Conservation (phyloP, 768 basidiomycete species). For the Tricholoma hemisulphureum region DNA sequence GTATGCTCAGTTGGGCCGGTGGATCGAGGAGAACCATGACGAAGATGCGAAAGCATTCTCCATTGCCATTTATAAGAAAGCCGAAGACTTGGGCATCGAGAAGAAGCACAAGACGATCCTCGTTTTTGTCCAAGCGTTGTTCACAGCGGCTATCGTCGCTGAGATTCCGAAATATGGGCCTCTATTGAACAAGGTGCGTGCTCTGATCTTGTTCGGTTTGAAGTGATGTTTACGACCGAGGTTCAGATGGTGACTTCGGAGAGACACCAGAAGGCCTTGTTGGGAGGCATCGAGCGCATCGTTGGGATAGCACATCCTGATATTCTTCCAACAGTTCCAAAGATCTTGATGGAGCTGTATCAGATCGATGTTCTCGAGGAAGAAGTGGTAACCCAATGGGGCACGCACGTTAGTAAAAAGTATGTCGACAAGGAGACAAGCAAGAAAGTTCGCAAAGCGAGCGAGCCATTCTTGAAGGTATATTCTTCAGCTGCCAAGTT, state of each 20-base stretch:
- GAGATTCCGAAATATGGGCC: conserved; percentile 67
- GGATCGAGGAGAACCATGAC: conserved; percentile 74
- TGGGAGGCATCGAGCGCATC: conserved; percentile 89
- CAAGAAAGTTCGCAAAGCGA: conserved; percentile 95
- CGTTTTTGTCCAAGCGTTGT: conserved; percentile 81
- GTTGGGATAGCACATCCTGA: conserved; percentile 76
- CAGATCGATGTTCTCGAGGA: conserved; percentile 92
- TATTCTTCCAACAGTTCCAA: conserved; percentile 71
- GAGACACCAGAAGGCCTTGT: conserved; percentile 91
- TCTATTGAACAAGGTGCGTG: conserved; percentile 74
- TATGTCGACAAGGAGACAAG: conserved; percentile 92
- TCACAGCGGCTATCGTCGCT: conserved; percentile 65
- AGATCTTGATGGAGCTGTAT: conserved; percentile 92
- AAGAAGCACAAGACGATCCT: conserved; percentile 92
- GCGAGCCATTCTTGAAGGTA: conserved; percentile 93
- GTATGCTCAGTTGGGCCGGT: conserved; percentile 76
- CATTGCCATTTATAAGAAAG: conserved; percentile 81
- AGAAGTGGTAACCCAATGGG: conserved; percentile 87
- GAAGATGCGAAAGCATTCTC: conserved; percentile 50
- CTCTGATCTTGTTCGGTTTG: background rate
- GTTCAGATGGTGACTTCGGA: conserved; percentile 82
- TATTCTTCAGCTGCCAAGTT: conserved; percentile 13
- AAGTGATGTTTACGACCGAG: conserved; percentile 7
- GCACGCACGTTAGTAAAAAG: conserved; percentile 95
- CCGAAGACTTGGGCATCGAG: conserved; percentile 86